Base-by-base conservation (phyloP, 768 basidiomycete species). In the Boletus speciosus region DNA sequence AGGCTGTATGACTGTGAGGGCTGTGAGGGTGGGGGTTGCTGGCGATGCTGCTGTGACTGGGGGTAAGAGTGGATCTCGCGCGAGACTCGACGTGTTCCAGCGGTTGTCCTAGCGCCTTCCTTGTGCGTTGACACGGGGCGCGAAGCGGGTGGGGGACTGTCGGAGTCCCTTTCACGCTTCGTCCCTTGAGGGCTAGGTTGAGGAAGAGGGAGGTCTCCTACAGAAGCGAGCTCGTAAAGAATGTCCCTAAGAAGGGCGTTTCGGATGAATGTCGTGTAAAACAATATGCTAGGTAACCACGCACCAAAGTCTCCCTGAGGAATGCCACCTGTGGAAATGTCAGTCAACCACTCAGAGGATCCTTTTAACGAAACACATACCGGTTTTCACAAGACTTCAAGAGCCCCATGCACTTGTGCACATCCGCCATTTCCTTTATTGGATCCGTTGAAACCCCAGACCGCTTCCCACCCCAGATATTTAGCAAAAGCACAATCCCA, bases 171-270 rank as follows among this genome's bases (percentile, higher is more conserved):
- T 45, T 84, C 84, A 16, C 88, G 84, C 55, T 90, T 89, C 57
- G 80, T 76, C 15, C 68, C 76, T 5, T 69, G 62, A 5, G 83
- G 81, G 48, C 79, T 82, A 0, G 76, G 63, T 46, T 79, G 76
- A 2, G 87, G 87, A 6, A 88, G 74, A 0, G 86, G 87, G 0
- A 89, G 74, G 23, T 88, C 85, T 2, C 87, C 86, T 5, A 83
- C 85, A 0, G 78, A 83, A 4, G 87, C 85, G 1, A 90, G 73
- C 58, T 90, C 86, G 58, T 82, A 88, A 19, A 89, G 69, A 39
- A 90, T 79, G 60, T 88, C 86, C 86, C 87, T 88, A 55, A 11
- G 11, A 47, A 40, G 5, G 1, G 25, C 14, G 1, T 27, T 47
- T n/a, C 2, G n/a, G 36, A 19, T 19, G 14, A 23, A 23, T 8